These are phyloP conservation scores for Acanthamoeba triangularis DNA, from an alignment of 208 protist species.

Conservation along the genomic window DNA sequence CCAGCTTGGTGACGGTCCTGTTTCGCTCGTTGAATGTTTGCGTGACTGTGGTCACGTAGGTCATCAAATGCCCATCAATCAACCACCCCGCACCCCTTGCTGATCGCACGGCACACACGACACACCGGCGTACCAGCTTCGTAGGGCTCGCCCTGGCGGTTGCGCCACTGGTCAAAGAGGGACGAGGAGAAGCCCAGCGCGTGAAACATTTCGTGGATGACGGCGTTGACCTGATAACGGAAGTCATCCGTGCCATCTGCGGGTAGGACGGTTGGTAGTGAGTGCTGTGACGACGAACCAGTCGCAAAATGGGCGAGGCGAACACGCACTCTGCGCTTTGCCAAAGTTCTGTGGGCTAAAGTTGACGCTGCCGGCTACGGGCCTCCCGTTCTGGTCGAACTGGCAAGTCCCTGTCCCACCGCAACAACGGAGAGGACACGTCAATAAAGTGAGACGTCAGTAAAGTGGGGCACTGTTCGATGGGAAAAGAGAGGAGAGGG, in stretches of 20 bases:
- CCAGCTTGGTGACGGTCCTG: slow-evolving; percentile 26
- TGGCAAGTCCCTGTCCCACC: not conserved
- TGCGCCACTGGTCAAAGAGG: not conserved
- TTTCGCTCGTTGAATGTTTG: not conserved
- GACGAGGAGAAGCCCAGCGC: slow-evolving; percentile 37
- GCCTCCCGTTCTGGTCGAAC: not conserved
- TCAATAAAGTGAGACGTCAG: too few species aligned
- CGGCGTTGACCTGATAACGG: slow-evolving; percentile 51
- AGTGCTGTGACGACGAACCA: not conserved
- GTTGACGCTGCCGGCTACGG: not conserved
- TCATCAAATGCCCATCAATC: not conserved
- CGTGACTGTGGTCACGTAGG: slow-evolving; percentile 12
- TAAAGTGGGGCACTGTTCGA: too few species aligned
- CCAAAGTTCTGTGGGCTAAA: not conserved
- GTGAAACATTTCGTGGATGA: slow-evolving; percentile 61
- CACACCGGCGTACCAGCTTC: not conserved
- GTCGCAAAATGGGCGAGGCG: not conserved
- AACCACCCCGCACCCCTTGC: too few species aligned
- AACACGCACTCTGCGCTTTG: not conserved
- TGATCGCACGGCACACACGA: not conserved
- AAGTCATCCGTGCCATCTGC: slow-evolving; percentile 1
- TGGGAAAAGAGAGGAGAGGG: not conserved
- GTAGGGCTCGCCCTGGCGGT: not conserved
- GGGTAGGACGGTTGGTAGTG: not conserved
- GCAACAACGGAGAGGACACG: too few species aligned